Evolutionary conservation across 495 filamentous ascomycete species (phyloP).

Genomic region (Podospora conica): DNA sequence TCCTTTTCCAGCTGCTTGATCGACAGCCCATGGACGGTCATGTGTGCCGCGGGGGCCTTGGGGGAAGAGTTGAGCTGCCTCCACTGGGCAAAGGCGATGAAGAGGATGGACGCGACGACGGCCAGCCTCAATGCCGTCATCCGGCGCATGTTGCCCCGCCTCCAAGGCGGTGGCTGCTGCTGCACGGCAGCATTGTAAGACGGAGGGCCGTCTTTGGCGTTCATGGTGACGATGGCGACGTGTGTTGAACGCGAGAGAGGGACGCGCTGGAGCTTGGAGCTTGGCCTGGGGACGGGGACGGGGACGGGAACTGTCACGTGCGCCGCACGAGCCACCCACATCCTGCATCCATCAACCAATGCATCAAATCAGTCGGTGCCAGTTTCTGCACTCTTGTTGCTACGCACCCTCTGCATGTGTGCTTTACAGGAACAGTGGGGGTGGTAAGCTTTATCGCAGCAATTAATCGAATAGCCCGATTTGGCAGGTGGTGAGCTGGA

Average conservation of each 20-base stretch:
- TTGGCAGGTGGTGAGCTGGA: too few relatives aligned
- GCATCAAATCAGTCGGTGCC: too few relatives aligned
- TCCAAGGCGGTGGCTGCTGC: constrained; percentile 17
- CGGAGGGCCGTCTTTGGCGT: constrained; percentile 23
- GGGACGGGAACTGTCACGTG: too few relatives aligned
- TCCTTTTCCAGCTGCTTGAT: constrained; percentile 36
- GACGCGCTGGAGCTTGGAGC: not conserved
- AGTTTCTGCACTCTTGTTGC: too few relatives aligned
- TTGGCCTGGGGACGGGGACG: too few relatives aligned
- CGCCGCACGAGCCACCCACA: too few relatives aligned
- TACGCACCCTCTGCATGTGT: too few relatives aligned
- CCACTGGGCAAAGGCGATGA: constrained; percentile 46
- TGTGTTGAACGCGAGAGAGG: not conserved
- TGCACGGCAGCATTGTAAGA: constrained; percentile 14
- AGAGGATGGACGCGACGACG: constrained; percentile 33
- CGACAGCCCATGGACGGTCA: constrained; percentile 27
- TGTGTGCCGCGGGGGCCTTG: constrained; percentile 8
- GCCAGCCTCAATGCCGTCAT: constrained; percentile 29
- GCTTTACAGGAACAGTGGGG: too few relatives aligned
- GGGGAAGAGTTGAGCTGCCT: constrained; percentile 30
- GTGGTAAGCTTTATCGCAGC: not conserved
- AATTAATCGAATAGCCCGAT: too few relatives aligned
- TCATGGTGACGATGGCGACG: constrained; percentile 13
- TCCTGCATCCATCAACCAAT: too few relatives aligned
- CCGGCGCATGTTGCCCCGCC: constrained; percentile 26